A percentile compares a stretch with the other conserved stretches of the same genome.
Evolutionary conservation across 2,329 filamentous ascomycete genomes (phyloP).

Genomic region (Hymenoscyphus scutula): DNA sequence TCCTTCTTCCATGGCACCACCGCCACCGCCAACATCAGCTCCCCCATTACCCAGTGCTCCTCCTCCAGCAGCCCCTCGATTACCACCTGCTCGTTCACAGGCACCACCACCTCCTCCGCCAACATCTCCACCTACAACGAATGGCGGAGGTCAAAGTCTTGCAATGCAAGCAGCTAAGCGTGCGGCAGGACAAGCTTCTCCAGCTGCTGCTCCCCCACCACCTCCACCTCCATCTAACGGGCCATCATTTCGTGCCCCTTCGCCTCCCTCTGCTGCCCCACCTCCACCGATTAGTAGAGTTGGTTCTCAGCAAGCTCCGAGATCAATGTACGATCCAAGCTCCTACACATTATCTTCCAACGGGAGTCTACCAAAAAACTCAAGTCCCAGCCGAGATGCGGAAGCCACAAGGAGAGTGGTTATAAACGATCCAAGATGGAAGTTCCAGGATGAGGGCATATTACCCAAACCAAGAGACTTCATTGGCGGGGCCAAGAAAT

Average conservation of each 20-base stretch:
- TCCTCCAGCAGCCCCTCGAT: background rate
- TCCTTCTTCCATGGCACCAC: slow-evolving; percentile 39
- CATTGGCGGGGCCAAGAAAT: slow-evolving; percentile 69
- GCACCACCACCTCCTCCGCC: slow-evolving; percentile 40
- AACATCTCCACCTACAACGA: slow-evolving; percentile 40
- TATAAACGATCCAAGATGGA: slow-evolving; percentile 79
- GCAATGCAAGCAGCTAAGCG: slow-evolving; percentile 46
- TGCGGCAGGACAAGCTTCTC: slow-evolving; percentile 43
- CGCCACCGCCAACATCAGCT: slow-evolving; percentile 36
- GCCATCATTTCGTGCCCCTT: slow-evolving; percentile 42
- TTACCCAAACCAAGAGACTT: slow-evolving; percentile 86
- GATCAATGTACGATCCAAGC: slow-evolving; percentile 69
- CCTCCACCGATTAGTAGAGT: slow-evolving; percentile 40
- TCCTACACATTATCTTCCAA: slow-evolving; percentile 71
- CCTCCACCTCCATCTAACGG: slow-evolving; percentile 42
- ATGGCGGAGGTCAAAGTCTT: slow-evolving; percentile 37
- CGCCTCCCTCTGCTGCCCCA: slow-evolving; percentile 42
- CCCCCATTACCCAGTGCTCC: slow-evolving; percentile 37
- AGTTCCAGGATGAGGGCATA: slow-evolving; percentile 77
- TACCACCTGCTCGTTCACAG: slow-evolving; percentile 37
- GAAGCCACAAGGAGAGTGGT: slow-evolving; percentile 46
- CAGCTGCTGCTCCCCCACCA: slow-evolving; percentile 40
- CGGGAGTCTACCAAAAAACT: slow-evolving; percentile 48
- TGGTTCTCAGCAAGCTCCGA: slow-evolving; percentile 46
- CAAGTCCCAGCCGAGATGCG: slow-evolving; percentile 45